These are phyloP conservation scores for Ophiostoma australiae DNA, from an alignment of 2,329 filamentous ascomycete species.

Conservation along the genomic window DNA sequence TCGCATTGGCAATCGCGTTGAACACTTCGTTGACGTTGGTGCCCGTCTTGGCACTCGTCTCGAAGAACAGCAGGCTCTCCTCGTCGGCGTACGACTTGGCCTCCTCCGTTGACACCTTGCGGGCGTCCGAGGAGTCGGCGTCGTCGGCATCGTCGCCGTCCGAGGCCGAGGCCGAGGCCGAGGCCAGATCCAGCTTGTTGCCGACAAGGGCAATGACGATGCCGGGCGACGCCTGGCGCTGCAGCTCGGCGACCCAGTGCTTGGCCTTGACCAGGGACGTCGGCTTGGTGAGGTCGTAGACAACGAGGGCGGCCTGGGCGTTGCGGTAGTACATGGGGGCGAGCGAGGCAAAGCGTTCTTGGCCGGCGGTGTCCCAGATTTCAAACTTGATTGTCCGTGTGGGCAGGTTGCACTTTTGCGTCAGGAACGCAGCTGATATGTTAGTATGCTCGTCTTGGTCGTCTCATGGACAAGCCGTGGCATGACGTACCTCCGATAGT, in stretches of 20 bases:
- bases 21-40: slow-evolving; percentile 94
- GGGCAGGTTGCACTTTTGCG: slow-evolving; percentile 96
- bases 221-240: slow-evolving; percentile 89
- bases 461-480: neutral
- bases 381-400: slow-evolving; percentile 88
- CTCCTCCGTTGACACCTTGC: slow-evolving; percentile 87
- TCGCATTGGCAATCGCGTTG: slow-evolving; percentile 95
- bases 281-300: slow-evolving; percentile 97
- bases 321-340: slow-evolving; percentile 99
- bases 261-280: slow-evolving; percentile 94
- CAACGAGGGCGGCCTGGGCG: slow-evolving; percentile 92
- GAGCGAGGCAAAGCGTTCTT: slow-evolving; percentile 93
- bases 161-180: slow-evolving; percentile 47
- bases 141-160: slow-evolving; percentile 53
- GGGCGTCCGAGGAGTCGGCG: slow-evolving; percentile 73
- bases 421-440: slow-evolving; percentile 83
- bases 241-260: slow-evolving; percentile 97
- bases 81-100: slow-evolving; percentile 92
- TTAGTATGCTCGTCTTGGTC: neutral
- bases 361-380: slow-evolving; percentile 97
- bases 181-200: slow-evolving; percentile 90
- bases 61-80: slow-evolving; percentile 90
- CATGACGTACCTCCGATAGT: slow-evolving; percentile 81
- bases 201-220: slow-evolving; percentile 96
- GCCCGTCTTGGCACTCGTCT: slow-evolving; percentile 96